phyloP scores from a whole-genome alignment of 768 basidiomycete genomes.

The button mushroom (Agaricus bisporus) region DNA sequence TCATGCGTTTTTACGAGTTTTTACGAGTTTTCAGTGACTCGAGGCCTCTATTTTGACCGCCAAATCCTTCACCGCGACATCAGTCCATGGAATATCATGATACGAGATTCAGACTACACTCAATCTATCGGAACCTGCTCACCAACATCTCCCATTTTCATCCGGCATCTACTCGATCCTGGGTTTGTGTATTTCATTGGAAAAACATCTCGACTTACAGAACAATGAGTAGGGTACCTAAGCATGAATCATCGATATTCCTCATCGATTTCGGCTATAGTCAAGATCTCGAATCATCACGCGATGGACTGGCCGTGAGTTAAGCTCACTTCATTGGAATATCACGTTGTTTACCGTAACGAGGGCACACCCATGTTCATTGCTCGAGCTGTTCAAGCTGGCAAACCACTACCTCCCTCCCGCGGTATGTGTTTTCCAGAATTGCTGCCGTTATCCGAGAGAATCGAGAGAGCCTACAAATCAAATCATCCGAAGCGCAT shows the following conservation, averaged over 20 bases:
- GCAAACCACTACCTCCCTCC: not conserved
- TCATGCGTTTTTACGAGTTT: not conserved
- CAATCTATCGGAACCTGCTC: not conserved
- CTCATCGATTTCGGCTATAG: constrained; percentile 8
- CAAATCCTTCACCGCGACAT: constrained; percentile 8
- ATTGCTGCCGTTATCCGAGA: not conserved
- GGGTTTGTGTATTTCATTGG: not conserved
- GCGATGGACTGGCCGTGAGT: constrained; percentile 2
- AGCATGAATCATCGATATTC: not conserved
- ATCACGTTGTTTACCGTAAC: not conserved
- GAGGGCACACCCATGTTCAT: constrained; percentile 10
- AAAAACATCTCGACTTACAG: not conserved
- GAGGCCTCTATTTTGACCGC: constrained; percentile 6
- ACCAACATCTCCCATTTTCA: not conserved
- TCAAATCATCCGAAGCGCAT: not conserved
- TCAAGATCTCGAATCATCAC: not conserved
- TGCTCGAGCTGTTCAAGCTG: constrained; percentile 5
- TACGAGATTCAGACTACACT: not conserved
- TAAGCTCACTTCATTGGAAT: not conserved
- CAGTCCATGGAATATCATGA: constrained; percentile 2
- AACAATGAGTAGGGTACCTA: not conserved
- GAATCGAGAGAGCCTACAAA: not conserved
- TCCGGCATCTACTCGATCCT: constrained; percentile 3
- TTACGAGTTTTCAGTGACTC: not conserved
- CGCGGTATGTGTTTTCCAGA: not conserved